A percentile compares a stretch with the other conserved stretches of the same genome.
Evolutionary conservation across 495 filamentous ascomycete genomes (phyloP).

Genomic region (Aspergillus sparsus): DNA sequence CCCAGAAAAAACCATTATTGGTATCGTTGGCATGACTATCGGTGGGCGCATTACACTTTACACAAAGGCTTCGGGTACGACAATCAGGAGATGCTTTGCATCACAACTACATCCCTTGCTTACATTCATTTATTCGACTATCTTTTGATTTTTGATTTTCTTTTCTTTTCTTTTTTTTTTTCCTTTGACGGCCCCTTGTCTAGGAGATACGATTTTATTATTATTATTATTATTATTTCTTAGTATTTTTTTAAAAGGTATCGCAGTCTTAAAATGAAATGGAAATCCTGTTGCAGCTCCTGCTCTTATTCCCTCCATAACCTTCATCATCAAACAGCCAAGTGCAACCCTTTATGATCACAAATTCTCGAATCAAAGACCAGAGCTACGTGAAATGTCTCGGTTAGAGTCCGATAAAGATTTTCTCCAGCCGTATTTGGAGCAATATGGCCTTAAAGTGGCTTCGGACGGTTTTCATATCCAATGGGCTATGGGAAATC

Average conservation of each 20-base stretch:
- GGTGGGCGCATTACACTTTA: constrained; percentile 14
- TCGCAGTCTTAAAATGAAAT: constrained; percentile 15
- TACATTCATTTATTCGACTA: constrained; percentile 17
- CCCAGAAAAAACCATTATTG: neutral
- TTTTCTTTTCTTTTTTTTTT: neutral
- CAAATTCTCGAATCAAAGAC: constrained; percentile 1
- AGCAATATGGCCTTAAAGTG: constrained; percentile 33
- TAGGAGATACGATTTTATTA: constrained; percentile 7
- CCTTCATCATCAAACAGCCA: neutral
- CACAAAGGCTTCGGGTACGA: constrained; percentile 23
- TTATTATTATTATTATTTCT: neutral
- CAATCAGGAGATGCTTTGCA: constrained; percentile 14
- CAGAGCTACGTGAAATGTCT: constrained; percentile 18
- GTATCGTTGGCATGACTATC: constrained; percentile 1
- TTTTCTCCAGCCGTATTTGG: constrained; percentile 21
- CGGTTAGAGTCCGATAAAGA: constrained; percentile 26
- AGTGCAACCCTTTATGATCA: constrained; percentile 5
- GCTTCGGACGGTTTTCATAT: constrained; percentile 40
- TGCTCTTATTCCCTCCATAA: neutral
- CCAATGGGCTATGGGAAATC: constrained; percentile 38
- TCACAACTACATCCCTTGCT: constrained; percentile 15
- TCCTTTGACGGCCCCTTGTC: constrained; percentile 14
- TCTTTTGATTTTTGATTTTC: neutral
- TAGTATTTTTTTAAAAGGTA: neutral
- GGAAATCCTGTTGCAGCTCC: constrained; percentile 1